A percentile compares a stretch with the other conserved stretches of the same genome.
phyloP scores from a whole-genome alignment of 2,329 filamentous ascomycete species.

The Aspergillus spinulosporus region DNA sequence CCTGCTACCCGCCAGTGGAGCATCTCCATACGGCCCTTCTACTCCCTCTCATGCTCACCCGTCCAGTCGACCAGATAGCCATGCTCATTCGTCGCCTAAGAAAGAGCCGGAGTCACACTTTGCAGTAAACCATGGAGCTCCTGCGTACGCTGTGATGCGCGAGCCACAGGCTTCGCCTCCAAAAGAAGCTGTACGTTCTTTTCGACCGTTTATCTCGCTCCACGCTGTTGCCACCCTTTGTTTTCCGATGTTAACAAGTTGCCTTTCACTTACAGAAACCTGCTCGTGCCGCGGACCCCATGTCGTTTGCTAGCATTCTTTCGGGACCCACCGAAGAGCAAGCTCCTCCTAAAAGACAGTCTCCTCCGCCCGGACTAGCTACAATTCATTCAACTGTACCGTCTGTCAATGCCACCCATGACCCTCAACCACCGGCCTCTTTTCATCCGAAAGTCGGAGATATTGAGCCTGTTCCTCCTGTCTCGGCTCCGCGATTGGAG shows the following conservation, averaged over 20 bases:
- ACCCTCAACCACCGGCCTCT: conserved; percentile 22
- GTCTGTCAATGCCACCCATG: conserved; percentile 7
- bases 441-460: conserved; percentile 25
- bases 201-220: neutral
- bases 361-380: conserved; percentile 41
- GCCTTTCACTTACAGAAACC: conserved; percentile 57
- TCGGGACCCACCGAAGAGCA: conserved; percentile 70
- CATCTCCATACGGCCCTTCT: conserved; percentile 40
- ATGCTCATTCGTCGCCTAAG: conserved; percentile 45
- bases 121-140: conserved; percentile 30
- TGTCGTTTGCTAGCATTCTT: conserved; percentile 95
- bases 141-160: conserved; percentile 36
- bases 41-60: conserved; percentile 46
- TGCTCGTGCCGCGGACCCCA: conserved; percentile 75
- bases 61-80: conserved; percentile 35
- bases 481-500: conserved; percentile 32
- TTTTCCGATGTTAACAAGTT: neutral
- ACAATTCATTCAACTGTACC: conserved; percentile 24
- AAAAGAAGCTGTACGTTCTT: conserved; percentile 41
- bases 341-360: conserved; percentile 49
- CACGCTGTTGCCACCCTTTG: neutral
- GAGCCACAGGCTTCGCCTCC: conserved; percentile 39
- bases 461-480: conserved; percentile 27
- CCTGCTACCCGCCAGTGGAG: conserved; percentile 36
- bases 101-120: conserved; percentile 40